phyloP scores from a whole-genome alignment of 768 basidiomycete genomes.

The Pleurotus tuber-regium region DNA sequence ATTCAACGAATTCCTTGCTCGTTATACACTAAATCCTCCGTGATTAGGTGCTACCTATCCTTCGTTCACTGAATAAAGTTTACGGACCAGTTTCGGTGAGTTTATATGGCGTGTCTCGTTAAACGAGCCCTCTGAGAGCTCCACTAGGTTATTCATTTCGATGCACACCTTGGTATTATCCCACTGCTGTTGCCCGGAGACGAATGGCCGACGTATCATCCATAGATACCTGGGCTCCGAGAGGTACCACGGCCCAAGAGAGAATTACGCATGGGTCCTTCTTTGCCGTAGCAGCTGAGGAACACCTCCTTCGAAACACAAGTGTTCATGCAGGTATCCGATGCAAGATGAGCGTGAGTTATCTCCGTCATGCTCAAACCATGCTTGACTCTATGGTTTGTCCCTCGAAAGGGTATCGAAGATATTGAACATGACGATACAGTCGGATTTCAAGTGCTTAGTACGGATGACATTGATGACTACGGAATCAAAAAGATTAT shows the following conservation, averaged over 20 bases:
- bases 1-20: neutral
- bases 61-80: constrained; percentile 56
- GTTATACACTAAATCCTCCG: neutral
- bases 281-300: constrained; percentile 58
- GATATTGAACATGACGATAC: constrained; percentile 50
- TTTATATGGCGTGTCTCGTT: constrained; percentile 51
- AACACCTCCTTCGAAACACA: constrained; percentile 52
- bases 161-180: constrained; percentile 22
- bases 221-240: constrained; percentile 16
- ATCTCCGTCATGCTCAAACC: neutral
- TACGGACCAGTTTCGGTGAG: constrained; percentile 60
- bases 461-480: constrained; percentile 64
- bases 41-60: constrained; percentile 52
- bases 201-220: too few species aligned
- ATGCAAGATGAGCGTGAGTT: constrained; percentile 43
- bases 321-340: constrained; percentile 73
- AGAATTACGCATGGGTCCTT: constrained; percentile 62
- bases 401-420: constrained; percentile 30
- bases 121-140: constrained; percentile 45
- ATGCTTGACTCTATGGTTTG: neutral
- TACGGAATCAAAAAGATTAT: constrained; percentile 53
- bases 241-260: constrained; percentile 35
- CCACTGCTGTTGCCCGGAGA: too few species aligned
- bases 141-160: constrained; percentile 22
- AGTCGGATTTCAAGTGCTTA: constrained; percentile 59